Base-by-base conservation (phyloP, 495 filamentous ascomycete genomes). In the Aspergillus kassunensis region DNA sequence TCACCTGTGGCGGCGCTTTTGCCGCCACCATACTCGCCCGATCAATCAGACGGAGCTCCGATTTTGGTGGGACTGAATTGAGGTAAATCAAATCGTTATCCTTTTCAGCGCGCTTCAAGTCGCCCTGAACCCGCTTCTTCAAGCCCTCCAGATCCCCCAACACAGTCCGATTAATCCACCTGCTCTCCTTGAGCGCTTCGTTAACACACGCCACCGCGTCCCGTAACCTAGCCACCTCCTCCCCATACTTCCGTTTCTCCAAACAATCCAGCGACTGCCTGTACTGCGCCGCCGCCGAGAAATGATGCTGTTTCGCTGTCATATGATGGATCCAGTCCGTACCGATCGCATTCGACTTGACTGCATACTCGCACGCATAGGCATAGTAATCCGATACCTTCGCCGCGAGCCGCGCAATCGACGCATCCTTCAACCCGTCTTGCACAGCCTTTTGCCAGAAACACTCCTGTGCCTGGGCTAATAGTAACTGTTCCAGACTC, bases 281-380 rank as follows among this genome's bases (percentile, higher is more conserved):
- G 58, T 89, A 97, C 66, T 98, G 93, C 6, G 93, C 92, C 2
- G 93, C 93, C 1, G 90, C 95, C 24, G 93, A 93, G 68, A 98
- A 97, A 65, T 98, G 93, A 63, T 97, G 89, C 58, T 97, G 91
- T 66, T 98, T 98, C 2, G 93, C 93, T 5, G 87, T 88, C 83
- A 93, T 93, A 59, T 97, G 93, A 67, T 98, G 95, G 41, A 98
- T 96, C 93, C 93, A 97, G 50, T 95, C 89, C 39, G 85, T 89
- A 58, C 89, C 93, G 53, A 98, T 88, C 23, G 86, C 84, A 53
- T 92, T 86, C 30, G 89, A 95, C 55, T 89, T 91, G 52, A 92
- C 85, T 5, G 90, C 90, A 45, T 84, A 85, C 49, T 96, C 93
- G 1, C 87, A 85, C 12, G 91, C 89, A 39, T 86, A 74, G 23